A percentile compares a stretch with the other conserved stretches of the same genome.
phyloP scores from a whole-genome alignment of 2,329 filamentous ascomycete genomes.

The Aureobasidium lini region DNA sequence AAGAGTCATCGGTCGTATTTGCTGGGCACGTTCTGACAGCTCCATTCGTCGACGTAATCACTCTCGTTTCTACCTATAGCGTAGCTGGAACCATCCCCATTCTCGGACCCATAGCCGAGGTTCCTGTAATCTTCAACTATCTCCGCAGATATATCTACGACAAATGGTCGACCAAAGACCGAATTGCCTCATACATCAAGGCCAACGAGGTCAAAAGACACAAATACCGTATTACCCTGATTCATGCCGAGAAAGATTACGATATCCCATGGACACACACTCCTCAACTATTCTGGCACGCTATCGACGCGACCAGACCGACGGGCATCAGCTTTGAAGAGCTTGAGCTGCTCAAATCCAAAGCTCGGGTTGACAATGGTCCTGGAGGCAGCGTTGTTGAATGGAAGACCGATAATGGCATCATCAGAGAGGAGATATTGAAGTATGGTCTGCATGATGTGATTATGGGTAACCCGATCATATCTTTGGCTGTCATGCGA shows the following conservation, averaged over 20 bases:
- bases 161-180: slow-evolving; percentile 47
- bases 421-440: slow-evolving; percentile 48
- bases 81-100: slow-evolving; percentile 50
- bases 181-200: slow-evolving; percentile 40
- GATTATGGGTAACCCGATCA: slow-evolving; percentile 51
- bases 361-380: slow-evolving; percentile 35
- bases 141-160: slow-evolving; percentile 42
- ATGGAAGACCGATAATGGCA: slow-evolving; percentile 39
- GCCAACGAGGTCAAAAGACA: slow-evolving; percentile 25
- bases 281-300: slow-evolving; percentile 47
- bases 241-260: slow-evolving; percentile 47
- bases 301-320: slow-evolving; percentile 42
- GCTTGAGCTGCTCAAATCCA: slow-evolving; percentile 38
- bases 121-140: slow-evolving; percentile 40
- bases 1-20: slow-evolving; percentile 41
- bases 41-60: slow-evolving; percentile 49
- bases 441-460: slow-evolving; percentile 52
- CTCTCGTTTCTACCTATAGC: slow-evolving; percentile 50
- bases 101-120: slow-evolving; percentile 43
- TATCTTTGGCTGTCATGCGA: slow-evolving; percentile 44
- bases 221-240: slow-evolving; percentile 41
- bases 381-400: slow-evolving; percentile 45
- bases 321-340: slow-evolving; percentile 36
- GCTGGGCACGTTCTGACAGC: slow-evolving; percentile 50
- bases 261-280: slow-evolving; percentile 47